Conservation (phyloP, 2,329 filamentous ascomycete genomes). For the Xylaria sp. region DNA sequence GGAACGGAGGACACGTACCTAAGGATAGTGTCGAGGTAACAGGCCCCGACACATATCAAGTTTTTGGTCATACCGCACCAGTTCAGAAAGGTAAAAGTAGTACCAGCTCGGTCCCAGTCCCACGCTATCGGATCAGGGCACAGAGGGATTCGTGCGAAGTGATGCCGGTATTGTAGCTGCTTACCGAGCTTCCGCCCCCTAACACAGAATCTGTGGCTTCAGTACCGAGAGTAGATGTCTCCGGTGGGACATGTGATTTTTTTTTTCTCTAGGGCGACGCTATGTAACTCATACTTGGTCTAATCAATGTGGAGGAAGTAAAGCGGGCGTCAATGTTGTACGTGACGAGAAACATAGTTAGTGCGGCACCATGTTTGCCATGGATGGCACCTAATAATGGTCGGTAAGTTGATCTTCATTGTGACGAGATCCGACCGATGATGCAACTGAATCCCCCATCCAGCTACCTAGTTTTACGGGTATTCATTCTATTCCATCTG, state of each 20-base stretch:
- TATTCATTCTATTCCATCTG: conserved; percentile 10
- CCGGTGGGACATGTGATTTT: conserved; percentile 6
- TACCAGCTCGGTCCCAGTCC: conserved; percentile 15
- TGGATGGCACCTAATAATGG: conserved; percentile 18
- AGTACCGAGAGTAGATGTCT: conserved; percentile 6
- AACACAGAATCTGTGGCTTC: conserved; percentile 7
- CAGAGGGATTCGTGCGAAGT: conserved; percentile 2
- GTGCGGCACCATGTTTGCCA: conserved; percentile 6
- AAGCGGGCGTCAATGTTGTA: conserved; percentile 3
- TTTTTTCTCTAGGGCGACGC: neutral
- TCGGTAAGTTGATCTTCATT: conserved; percentile 4
- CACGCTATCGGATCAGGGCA: conserved; percentile 24
- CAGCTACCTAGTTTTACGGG: neutral
- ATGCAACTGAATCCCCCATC: conserved; percentile 20
- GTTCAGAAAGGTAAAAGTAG: conserved; percentile 12
- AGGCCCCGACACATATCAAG: conserved; percentile 72
- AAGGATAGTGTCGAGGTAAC: conserved; percentile 77
- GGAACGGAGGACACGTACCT: conserved; percentile 56
- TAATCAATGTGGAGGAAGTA: conserved; percentile 7
- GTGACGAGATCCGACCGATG: conserved; percentile 15
- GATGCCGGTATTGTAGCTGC: conserved; percentile 6
- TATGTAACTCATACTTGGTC: conserved; percentile 1
- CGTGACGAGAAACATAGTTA: conserved; percentile 17
- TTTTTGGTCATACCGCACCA: conserved; percentile 57
- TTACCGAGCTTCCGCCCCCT: neutral